Conservation (phyloP, 495 filamentous ascomycete species). For the Clavariopsis aquatica region DNA sequence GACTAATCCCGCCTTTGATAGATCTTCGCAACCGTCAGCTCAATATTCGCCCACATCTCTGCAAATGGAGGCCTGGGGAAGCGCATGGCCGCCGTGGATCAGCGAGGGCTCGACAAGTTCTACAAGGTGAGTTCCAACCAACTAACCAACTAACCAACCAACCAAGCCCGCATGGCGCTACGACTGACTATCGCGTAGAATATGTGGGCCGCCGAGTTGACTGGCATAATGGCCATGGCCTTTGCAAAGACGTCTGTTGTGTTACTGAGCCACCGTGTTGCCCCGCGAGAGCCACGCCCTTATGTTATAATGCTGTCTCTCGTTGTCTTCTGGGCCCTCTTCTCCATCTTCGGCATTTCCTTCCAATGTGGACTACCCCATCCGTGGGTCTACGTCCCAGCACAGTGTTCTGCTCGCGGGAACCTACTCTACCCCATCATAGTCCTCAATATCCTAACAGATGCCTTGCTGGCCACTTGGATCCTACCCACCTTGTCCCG, state of each 20-base stretch:
- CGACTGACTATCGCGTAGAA: not conserved
- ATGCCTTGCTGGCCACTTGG: slow-evolving; percentile 31
- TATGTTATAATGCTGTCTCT: slow-evolving; percentile 18
- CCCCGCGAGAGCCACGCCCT: slow-evolving; percentile 12
- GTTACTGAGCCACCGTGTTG: slow-evolving; percentile 34
- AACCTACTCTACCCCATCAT: slow-evolving; percentile 36
- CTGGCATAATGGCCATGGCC: slow-evolving; percentile 30
- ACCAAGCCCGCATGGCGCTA: not conserved
- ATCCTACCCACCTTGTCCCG: slow-evolving; percentile 35
- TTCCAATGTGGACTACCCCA: slow-evolving; percentile 36
- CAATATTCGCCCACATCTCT: slow-evolving; percentile 19
- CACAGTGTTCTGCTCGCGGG: slow-evolving; percentile 28
- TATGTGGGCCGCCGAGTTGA: slow-evolving; percentile 24
- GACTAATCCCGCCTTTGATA: no score
- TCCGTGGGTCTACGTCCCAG: slow-evolving; percentile 27
- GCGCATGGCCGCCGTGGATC: slow-evolving; percentile 17
- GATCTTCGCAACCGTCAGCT: slow-evolving; percentile 22
- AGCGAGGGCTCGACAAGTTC: slow-evolving; percentile 4
- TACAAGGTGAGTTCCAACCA: slow-evolving; percentile 24
- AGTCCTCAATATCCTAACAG: slow-evolving; percentile 33
- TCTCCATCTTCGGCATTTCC: slow-evolving; percentile 32
- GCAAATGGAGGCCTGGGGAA: slow-evolving; percentile 28
- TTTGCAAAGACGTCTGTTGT: slow-evolving; percentile 33
- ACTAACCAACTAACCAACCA: no score
- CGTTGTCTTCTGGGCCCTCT: slow-evolving; percentile 30